Conservation (phyloP, 2,329 filamentous ascomycete species). For the Sclerotinia spermophila region DNA sequence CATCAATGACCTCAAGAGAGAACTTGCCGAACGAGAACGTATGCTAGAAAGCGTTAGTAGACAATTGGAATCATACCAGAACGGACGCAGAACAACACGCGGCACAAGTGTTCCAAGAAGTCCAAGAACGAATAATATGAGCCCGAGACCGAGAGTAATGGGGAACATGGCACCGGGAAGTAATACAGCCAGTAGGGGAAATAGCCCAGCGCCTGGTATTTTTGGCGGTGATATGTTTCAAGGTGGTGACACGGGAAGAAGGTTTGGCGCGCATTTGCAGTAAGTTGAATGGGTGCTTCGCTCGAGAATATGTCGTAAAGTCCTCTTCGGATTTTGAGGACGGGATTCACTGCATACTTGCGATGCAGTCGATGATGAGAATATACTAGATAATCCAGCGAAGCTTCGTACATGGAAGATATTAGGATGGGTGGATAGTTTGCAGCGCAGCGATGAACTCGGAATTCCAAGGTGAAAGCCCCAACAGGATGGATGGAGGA, state of each 20-base stretch:
- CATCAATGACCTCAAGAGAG: slow-evolving; percentile 37
- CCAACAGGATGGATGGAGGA: background rate
- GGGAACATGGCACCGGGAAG: slow-evolving; percentile 19
- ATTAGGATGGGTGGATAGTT: background rate
- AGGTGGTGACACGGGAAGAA: background rate
- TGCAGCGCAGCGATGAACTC: background rate
- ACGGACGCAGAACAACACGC: slow-evolving; percentile 40
- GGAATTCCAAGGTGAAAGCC: background rate
- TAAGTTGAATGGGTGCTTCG: background rate
- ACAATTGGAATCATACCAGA: slow-evolving; percentile 39
- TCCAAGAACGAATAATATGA: slow-evolving; percentile 34
- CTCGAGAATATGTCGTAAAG: background rate
- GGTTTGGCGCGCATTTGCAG: slow-evolving; percentile 15
- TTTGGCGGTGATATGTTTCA: slow-evolving; percentile 12
- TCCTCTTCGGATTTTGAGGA: background rate
- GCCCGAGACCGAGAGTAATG: slow-evolving; percentile 20
- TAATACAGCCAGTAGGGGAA: slow-evolving; percentile 26
- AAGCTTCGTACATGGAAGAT: background rate
- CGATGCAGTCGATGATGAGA: no score
- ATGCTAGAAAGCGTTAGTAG: slow-evolving; percentile 41
- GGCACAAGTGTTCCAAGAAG: slow-evolving; percentile 34
- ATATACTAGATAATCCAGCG: background rate
- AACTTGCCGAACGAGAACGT: slow-evolving; percentile 37
- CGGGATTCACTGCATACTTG: background rate
- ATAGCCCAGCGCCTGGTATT: slow-evolving; percentile 29